A percentile compares a stretch with the other conserved stretches of the same genome.
Conservation (phyloP, 352 stramenopile species). For the Pseudoperonospora humuli region DNA sequence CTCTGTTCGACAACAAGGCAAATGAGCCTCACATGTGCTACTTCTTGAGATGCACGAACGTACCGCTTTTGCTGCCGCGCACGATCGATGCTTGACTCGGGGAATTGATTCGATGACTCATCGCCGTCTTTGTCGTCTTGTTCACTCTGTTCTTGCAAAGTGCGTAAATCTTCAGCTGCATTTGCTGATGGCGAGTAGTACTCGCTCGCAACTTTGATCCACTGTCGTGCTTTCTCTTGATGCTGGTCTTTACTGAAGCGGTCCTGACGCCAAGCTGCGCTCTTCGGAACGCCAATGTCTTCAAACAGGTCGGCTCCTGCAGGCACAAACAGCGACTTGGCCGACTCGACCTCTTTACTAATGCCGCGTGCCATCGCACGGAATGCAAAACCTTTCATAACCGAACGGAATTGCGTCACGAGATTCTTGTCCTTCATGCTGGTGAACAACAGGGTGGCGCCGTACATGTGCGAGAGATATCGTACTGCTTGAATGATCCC, state of each 20-base stretch:
- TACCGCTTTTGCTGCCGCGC: constrained; percentile 60
- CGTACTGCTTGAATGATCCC: constrained; percentile 75
- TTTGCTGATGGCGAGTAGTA: constrained; percentile 37
- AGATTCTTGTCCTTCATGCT: constrained; percentile 85
- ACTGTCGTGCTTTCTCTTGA: no score
- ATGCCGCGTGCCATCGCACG: constrained; percentile 33
- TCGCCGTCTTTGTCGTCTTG: constrained; percentile 22
- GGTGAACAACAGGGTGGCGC: constrained; percentile 81
- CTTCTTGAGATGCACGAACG: no score
- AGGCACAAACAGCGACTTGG: constrained; percentile 68
- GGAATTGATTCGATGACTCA: constrained; percentile 32
- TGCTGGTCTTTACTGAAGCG: no score
- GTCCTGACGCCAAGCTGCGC: constrained; percentile 32
- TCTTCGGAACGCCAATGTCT: no score
- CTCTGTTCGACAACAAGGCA: no score
- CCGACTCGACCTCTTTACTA: constrained; percentile 57
- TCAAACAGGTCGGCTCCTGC: no score
- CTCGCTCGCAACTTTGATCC: no score
- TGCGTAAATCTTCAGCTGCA: constrained; percentile 22
- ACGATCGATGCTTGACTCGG: constrained; percentile 62
- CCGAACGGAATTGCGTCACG: constrained; percentile 50
- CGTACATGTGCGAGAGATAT: constrained; percentile 83
- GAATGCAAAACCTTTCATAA: constrained; percentile 66
- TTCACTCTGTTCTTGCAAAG: constrained; percentile 18
- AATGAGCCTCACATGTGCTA: no score